Evolutionary conservation across 768 basidiomycete genomes (phyloP).

Genomic region (Artomyces pyxidatus): DNA sequence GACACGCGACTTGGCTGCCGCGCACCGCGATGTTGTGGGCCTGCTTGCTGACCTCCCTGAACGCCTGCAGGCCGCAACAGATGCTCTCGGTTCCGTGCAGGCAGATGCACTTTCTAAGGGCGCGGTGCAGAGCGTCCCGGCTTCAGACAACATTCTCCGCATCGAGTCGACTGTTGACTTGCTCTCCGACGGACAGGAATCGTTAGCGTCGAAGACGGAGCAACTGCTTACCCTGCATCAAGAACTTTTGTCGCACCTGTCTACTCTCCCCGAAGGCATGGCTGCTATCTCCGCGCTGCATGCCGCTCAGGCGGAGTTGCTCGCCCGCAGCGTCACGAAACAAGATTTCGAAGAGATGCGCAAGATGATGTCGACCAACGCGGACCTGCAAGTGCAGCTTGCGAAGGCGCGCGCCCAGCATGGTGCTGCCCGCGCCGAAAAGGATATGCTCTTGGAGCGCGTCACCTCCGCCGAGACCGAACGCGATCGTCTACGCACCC

Average conservation of each 20-base stretch:
- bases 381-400: constrained; percentile 64
- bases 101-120: constrained; percentile 15
- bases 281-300: constrained; percentile 47
- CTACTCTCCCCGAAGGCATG: constrained; percentile 52
- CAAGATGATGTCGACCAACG: constrained; percentile 41
- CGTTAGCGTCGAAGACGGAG: constrained; percentile 37
- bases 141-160: constrained; percentile 25
- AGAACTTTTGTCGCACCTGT: constrained; percentile 44
- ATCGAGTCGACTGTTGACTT: constrained; percentile 44
- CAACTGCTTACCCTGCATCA: constrained; percentile 45
- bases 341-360: constrained; percentile 67
- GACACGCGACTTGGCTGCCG: constrained; percentile 30
- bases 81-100: constrained; percentile 30
- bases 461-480: constrained; percentile 52
- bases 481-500: constrained; percentile 48
- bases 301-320: constrained; percentile 52
- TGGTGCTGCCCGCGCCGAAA: constrained; percentile 76
- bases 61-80: constrained; percentile 36
- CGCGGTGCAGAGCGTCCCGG: constrained; percentile 13
- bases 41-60: constrained; percentile 41
- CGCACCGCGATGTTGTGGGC: constrained; percentile 32
- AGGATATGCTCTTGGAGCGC: constrained; percentile 63
- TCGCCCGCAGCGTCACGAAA: constrained; percentile 47
- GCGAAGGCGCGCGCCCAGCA: constrained; percentile 71
- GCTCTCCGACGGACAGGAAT: constrained; percentile 43